Evolutionary conservation across 2,329 filamentous ascomycete genomes (phyloP).

Genomic region (Colletotrichum neosansevieriae): DNA sequence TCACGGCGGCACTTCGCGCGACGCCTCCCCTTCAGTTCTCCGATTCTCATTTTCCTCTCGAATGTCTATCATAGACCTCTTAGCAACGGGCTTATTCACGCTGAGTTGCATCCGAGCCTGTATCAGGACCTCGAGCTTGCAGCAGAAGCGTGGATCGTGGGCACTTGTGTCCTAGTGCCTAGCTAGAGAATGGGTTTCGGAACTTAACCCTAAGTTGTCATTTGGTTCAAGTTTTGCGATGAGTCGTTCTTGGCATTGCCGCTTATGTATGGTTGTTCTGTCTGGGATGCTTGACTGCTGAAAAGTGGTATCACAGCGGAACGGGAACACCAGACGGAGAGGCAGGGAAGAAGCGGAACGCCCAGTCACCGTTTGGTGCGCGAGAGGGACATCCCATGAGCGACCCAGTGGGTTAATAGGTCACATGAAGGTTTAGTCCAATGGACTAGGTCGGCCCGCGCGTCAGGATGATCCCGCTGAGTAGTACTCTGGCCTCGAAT

Average conservation of each 20-base stretch:
- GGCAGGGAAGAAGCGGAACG: slow-evolving; percentile 54
- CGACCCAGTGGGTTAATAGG: slow-evolving; percentile 55
- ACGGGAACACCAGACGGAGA: slow-evolving; percentile 58
- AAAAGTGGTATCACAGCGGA: slow-evolving; percentile 57
- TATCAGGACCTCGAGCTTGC: slow-evolving; percentile 64
- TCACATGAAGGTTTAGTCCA: slow-evolving; percentile 57
- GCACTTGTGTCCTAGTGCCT: slow-evolving; percentile 56
- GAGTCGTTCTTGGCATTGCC: slow-evolving; percentile 73
- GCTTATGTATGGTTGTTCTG: slow-evolving; percentile 66
- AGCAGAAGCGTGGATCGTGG: slow-evolving; percentile 55
- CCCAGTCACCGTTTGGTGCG: slow-evolving; percentile 69
- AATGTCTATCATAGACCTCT: slow-evolving; percentile 67
- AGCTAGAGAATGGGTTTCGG: slow-evolving; percentile 76
- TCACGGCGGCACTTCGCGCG: slow-evolving; percentile 64
- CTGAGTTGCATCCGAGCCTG: slow-evolving; percentile 73
- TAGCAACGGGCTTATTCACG: slow-evolving; percentile 52
- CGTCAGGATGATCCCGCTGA: slow-evolving; percentile 78
- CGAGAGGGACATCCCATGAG: slow-evolving; percentile 78
- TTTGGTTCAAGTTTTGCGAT: slow-evolving; percentile 81
- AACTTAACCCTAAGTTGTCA: slow-evolving; percentile 95
- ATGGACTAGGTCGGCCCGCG: slow-evolving; percentile 79
- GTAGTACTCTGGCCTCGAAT: slow-evolving; percentile 63
- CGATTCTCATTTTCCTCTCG: slow-evolving; percentile 78
- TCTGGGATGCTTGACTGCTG: slow-evolving; percentile 57
- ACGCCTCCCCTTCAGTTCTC: slow-evolving; percentile 85